Base-by-base conservation (phyloP, 179 eudicot species). In the Gypsophila paniculata region DNA sequence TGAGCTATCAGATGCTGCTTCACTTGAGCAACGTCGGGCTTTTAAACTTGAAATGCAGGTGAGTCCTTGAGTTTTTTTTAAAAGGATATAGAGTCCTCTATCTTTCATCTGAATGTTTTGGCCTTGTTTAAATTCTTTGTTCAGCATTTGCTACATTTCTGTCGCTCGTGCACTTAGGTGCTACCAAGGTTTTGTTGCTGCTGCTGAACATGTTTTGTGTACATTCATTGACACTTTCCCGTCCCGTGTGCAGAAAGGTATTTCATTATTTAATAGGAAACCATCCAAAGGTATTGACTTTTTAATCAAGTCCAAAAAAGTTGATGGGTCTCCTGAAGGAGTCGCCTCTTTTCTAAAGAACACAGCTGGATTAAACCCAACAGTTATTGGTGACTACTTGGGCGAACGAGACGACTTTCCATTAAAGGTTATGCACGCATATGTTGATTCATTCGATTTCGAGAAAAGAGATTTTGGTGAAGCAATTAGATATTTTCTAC, bases 271-370 rank as follows among this genome's bases (percentile, higher is more conserved):
- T 82, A 94, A 94, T 75, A 77, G 90, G 72, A 94, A 94, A 79
- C 96, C 99, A 76, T 87, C 96, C 55, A 94, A 90, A 88, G 99
- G 99, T 61, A 84, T 94, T 65, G 96, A 88, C 12, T 94, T 88
- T 72, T 59, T 94, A 69, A 86, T 90, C 74, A 90, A 86, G 80
- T 76, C 88, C 68, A 88, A 91, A 76, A 90, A 89, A 66, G 78
- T 91, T 72, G 89, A 84, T 64, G 79, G 82, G 51, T 83, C 99
- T 78, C 93, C 99, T 0, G 99, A 94, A 84, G 92, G 82, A 79
- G 95, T 94, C 62, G 96, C 91, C 46, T 70, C 69, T 58, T 91
- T 94, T 80, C 80, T 94, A 69, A 88, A 91, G 85, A 87, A 81
- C 53, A 85, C 96, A 55, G 75, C 83, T 76, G 93, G 97, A 75